Conservation (phyloP, 495 filamentous ascomycete genomes). For the Podospora anserina region DNA sequence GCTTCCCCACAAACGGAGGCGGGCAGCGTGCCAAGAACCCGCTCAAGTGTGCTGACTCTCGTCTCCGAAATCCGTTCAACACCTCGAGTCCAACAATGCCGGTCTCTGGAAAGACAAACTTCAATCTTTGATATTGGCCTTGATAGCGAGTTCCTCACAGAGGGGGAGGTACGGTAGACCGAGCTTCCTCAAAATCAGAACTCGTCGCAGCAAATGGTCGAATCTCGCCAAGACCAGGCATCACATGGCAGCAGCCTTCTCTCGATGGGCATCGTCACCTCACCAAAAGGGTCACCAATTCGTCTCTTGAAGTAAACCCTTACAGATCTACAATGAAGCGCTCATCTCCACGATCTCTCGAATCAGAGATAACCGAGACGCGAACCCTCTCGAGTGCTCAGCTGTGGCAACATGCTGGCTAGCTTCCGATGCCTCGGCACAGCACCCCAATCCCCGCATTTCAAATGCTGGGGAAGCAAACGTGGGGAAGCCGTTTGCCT, state of each 20-base stretch:
- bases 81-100: background rate
- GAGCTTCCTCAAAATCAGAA: background rate
- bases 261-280: background rate
- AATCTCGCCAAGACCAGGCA: background rate
- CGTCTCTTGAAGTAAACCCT: background rate
- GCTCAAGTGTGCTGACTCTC: background rate
- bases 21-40: background rate
- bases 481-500: background rate
- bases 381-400: background rate
- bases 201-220: background rate
- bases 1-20: background rate
- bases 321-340: background rate
- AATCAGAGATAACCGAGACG: background rate
- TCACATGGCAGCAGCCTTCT: background rate
- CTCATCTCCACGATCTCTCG: background rate
- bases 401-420: background rate
- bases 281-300: background rate
- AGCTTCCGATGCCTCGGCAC: background rate
- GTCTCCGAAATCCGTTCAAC: background rate
- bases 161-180: background rate
- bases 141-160: background rate
- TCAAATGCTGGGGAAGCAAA: background rate
- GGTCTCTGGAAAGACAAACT: background rate
- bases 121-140: background rate
- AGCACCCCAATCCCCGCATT: conserved; percentile 3